phyloP scores from a whole-genome alignment of 768 basidiomycete genomes.

The Lactarius tabidus region DNA sequence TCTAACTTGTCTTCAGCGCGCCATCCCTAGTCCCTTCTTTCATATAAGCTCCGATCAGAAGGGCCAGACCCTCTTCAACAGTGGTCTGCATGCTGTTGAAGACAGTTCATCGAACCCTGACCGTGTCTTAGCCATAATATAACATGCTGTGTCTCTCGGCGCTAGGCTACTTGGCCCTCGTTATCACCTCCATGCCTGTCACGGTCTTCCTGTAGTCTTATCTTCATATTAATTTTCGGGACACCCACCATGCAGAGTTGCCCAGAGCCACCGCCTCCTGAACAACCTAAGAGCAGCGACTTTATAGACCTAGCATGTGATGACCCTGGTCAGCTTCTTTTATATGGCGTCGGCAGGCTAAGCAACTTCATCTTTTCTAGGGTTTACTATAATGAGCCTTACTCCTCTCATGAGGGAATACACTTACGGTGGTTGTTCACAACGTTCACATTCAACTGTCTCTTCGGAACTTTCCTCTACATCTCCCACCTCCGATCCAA shows the following conservation, averaged over 20 bases:
- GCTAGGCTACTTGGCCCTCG: not conserved
- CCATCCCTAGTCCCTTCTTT: no score
- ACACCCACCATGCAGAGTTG: not conserved
- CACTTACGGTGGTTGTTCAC: conserved; percentile 48
- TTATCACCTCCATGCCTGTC: not conserved
- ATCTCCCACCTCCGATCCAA: conserved; percentile 65
- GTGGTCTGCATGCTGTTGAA: no score
- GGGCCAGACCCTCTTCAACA: no score
- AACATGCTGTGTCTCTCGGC: not conserved
- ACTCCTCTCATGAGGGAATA: conserved; percentile 55
- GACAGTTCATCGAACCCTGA: no score
- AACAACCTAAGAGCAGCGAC: conserved; percentile 46
- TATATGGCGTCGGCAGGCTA: no score
- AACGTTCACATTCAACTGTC: conserved; percentile 46
- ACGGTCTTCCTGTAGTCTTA: not conserved
- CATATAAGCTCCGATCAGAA: no score
- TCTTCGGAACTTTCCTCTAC: conserved; percentile 62
- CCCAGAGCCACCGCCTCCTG: conserved; percentile 35
- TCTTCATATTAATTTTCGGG: not conserved
- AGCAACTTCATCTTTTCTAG: no score
- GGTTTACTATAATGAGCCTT: conserved; percentile 49
- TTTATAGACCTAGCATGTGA: conserved; percentile 47
- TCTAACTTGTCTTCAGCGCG: no score
- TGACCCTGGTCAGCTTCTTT: conserved; percentile 25
- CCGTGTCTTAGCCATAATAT: not conserved